Evolutionary conservation across 192 early-diverging fungal species (phyloP).

Genomic region (Dimargaris xerosporica): DNA sequence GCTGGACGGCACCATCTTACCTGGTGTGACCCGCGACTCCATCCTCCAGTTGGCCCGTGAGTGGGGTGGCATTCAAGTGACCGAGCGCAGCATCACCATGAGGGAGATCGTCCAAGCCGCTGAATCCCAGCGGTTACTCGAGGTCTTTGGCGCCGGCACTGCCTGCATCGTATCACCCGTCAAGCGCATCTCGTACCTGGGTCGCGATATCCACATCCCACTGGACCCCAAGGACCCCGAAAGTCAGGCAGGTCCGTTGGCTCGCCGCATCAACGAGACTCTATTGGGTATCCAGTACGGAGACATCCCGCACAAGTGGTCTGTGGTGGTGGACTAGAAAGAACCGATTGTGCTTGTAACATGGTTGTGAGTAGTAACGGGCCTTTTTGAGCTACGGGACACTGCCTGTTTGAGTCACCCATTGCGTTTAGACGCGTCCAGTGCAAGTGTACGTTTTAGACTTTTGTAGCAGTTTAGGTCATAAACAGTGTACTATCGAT

Average conservation of each 20-base stretch:
- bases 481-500: no score
- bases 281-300: conserved; percentile 94
- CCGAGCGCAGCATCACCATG: conserved; percentile 74
- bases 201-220: conserved; percentile 66
- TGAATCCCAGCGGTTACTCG: conserved; percentile 64
- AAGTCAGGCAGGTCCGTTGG: conserved; percentile 71
- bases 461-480: no score
- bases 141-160: conserved; percentile 93
- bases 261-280: conserved; percentile 63
- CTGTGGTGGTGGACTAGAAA: conserved; percentile 50
- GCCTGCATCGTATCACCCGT: conserved; percentile 91
- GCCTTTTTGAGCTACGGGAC: not conserved
- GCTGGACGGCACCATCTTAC: conserved; percentile 87
- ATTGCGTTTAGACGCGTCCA: no score
- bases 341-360: no score
- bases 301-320: conserved; percentile 68
- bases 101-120: conserved; percentile 52
- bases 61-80: conserved; percentile 83
- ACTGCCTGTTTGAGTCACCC: no score
- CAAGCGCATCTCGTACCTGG: conserved; percentile 68
- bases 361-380: not conserved
- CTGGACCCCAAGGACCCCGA: conserved; percentile 65
- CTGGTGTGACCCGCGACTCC: conserved; percentile 89
- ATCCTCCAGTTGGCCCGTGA: conserved; percentile 57
- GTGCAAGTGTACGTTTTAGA: no score